Base-by-base conservation (phyloP, 352 stramenopile species). In the Phytophthora agathidicida region DNA sequence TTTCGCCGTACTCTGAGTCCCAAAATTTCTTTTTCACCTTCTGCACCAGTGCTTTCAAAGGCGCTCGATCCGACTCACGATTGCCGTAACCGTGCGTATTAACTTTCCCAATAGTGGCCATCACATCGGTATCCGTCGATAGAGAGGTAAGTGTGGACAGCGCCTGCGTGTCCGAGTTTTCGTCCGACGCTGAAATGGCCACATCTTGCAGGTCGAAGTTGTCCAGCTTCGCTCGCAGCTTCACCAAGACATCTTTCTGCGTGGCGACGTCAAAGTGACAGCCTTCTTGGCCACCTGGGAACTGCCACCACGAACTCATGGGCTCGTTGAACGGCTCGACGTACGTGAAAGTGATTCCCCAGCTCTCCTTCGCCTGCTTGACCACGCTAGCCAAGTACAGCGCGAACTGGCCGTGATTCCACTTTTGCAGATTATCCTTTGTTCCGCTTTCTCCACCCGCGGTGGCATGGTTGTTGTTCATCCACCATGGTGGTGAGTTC, bases 1-100 rank as follows among this genome's bases (percentile, higher is more conserved):
- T 64, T 32, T 88, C 78, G 7, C 75, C 75, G 45, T 88, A 81
- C 43, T 88, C 78, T 0, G 78, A 88, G 46, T 88, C 75, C 75
- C 78, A 88, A 0, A 88, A 48, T 17, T 53, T 70, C 50, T 80
- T 88, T 14, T 52, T 52, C 1, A 65, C 50, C 7, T 65, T 60
- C 16, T 33, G 58, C 24, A 53, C 39, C 2, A 84, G 58, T 7
- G 46, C 56, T 19, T 68, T 75, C 39, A 88, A 54, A 7, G 68
- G 41, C 2, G 14, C 59, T 7, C 75, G 73, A 50, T 80, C 67
- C 6, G 49, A 31, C n/a, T 72, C 75, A 22, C 73, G 71, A 30
- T 85, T 70, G 14, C 71, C 64, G 53, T 86, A 88, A 7, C 75
- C 73, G 51, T 86, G 78, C 9, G 75, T 85, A 39, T 88, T 88